Base-by-base conservation (phyloP, 129 eudicot species). In the Flaveria linearis region DNA sequence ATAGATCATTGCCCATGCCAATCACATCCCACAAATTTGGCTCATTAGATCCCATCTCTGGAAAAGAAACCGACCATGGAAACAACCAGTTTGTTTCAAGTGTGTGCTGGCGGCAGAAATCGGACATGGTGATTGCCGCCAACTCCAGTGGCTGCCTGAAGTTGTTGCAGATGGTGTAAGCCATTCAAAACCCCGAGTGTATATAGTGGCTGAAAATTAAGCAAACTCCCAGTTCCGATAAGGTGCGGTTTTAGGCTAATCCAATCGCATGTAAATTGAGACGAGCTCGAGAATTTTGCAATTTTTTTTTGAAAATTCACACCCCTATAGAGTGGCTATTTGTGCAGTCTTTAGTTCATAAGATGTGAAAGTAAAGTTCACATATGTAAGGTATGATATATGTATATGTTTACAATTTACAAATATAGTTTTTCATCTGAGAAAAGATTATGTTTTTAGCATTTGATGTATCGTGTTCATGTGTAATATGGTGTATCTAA, bases 21-120 rank as follows among this genome's bases (percentile, higher is more conserved):
- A 91, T 94, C 73, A 85, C 96, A 30, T 75, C 98, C 66, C 87
- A 91, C 81, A 91, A 91, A 69, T 91, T 94, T 67, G 98, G 97
- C 42, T 85, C 90, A 2, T 58, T 89, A 5, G 96, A 94, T 84
- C 90, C 96, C 57, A 71, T 89, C 41, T 84, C 98, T 73, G 96
- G 96, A 36, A 89, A 87, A 78, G 96, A 91, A 77, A 87, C 93
- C 10, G 92, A 91, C 73, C 87, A 88, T 69, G 86, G 69, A 70
- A 88, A 87, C 57, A 96, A 89, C 17, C 98, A 88, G 60, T 94
- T 94, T 82, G 97, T 94, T 64, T 91, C 98, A 2, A 94, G 98
- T 65, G 96, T 94, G 17, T 94, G 96, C 80, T 94, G 98, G 98
- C 87, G 97, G 78, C 73, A 75, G 66, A 91, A 89, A 53, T 91